These are phyloP conservation scores for Hymenoscyphus repandus DNA, from an alignment of 2,329 filamentous ascomycete species.

Conservation along the genomic window DNA sequence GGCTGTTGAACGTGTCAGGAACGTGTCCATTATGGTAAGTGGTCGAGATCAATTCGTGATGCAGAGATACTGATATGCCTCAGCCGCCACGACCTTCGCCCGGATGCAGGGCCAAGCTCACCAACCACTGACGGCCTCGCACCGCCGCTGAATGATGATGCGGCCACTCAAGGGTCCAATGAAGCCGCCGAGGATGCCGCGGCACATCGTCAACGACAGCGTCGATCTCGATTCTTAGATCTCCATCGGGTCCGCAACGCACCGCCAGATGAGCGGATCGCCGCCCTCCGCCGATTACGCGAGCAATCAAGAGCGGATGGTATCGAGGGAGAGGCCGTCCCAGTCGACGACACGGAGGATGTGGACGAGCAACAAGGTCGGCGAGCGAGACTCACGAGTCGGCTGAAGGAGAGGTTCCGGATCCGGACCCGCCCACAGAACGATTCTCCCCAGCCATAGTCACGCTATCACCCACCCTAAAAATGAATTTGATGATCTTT, in stretches of 20 bases:
- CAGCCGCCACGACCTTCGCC: slow-evolving; percentile 35
- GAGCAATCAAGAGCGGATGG: slow-evolving; percentile 29
- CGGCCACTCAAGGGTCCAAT: slow-evolving; percentile 19
- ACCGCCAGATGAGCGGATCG: slow-evolving; percentile 58
- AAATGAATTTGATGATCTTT: slow-evolving; percentile 1
- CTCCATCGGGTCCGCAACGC: slow-evolving; percentile 52
- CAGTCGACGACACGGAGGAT: slow-evolving; percentile 4
- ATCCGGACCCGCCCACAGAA: slow-evolving; percentile 26
- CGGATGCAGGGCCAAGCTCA: slow-evolving; percentile 17
- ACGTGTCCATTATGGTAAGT: slow-evolving; percentile 65
- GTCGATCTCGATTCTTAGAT: slow-evolving; percentile 50
- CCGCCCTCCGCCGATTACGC: slow-evolving; percentile 47
- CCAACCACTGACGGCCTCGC: slow-evolving; percentile 20
- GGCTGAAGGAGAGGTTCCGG: slow-evolving; percentile 27
- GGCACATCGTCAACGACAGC: slow-evolving; percentile 35
- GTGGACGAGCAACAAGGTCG: slow-evolving; percentile 21
- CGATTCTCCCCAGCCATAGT: not conserved
- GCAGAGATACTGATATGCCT: slow-evolving; percentile 12
- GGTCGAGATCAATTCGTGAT: not conserved
- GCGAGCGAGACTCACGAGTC: slow-evolving; percentile 25
- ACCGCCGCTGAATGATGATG: slow-evolving; percentile 23
- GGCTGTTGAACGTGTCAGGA: slow-evolving; percentile 64
- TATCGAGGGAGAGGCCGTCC: slow-evolving; percentile 4
- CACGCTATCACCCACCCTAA: not conserved
- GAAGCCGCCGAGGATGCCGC: slow-evolving; percentile 32